Evolutionary conservation across 75 land plant species (phyloP).

Genomic region (Adiantum capillusveneris): DNA sequence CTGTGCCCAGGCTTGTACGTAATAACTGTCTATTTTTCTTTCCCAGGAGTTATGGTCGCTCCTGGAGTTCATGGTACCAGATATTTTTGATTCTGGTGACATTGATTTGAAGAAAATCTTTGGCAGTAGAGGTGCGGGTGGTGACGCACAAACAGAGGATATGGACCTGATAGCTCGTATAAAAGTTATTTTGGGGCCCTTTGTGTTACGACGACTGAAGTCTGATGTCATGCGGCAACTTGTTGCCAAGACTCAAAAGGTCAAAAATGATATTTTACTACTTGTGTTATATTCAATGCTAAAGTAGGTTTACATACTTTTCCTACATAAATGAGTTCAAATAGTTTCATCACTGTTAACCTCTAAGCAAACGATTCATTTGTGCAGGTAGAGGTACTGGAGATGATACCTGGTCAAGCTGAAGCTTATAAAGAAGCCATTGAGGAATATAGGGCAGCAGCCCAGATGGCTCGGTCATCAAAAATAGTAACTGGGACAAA

Average conservation of each 20-base stretch:
- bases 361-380: too few relatives aligned
- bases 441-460: conserved; percentile 70
- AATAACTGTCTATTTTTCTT: conserved; percentile 3
- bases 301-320: too few relatives aligned
- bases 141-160: conserved; percentile 50
- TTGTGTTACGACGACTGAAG: conserved; percentile 88
- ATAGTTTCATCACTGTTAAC: too few relatives aligned
- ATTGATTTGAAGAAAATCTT: conserved; percentile 74
- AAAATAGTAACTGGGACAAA: conserved; percentile 21
- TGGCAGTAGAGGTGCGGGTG: conserved; percentile 14
- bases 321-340: too few relatives aligned
- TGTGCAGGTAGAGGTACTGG: conserved; percentile 73
- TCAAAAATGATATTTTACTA: conserved; percentile 6
- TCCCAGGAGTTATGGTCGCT: conserved; percentile 96
- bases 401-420: conserved; percentile 63
- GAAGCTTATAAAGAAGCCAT: conserved; percentile 81
- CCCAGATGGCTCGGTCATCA: conserved; percentile 40
- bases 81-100: conserved; percentile 80
- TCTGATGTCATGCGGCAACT: conserved; percentile 98
- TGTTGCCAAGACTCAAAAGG: conserved; percentile 82
- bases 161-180: conserved; percentile 69
- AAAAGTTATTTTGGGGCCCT: conserved; percentile 91
- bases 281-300: too few relatives aligned
- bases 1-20: too few relatives aligned
- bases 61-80: conserved; percentile 96